A percentile compares a stretch with the other conserved stretches of the same genome.
These are phyloP conservation scores for Pilobolus umbonatus DNA, from an alignment of 192 early-diverging fungal genomes.

Conservation along the genomic window DNA sequence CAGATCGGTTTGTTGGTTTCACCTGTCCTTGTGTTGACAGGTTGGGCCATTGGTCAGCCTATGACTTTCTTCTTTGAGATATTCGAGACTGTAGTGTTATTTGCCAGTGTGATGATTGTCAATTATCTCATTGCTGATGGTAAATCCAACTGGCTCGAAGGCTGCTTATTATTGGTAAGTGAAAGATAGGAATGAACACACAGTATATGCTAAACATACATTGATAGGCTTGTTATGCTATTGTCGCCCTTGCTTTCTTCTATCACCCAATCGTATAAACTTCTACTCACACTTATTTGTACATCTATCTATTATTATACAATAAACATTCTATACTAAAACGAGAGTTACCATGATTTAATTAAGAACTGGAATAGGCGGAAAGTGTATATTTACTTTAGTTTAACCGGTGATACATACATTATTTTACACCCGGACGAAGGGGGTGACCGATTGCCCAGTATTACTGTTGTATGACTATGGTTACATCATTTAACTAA, in stretches of 20 bases:
- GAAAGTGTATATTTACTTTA: too few relatives aligned
- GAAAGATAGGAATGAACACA: neutral
- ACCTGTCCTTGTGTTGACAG: conserved; percentile 65
- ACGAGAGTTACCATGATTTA: too few relatives aligned
- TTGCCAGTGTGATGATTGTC: conserved; percentile 73
- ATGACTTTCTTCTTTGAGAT: conserved; percentile 81
- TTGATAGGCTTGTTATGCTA: conserved; percentile 60
- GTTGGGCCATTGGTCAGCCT: conserved; percentile 77
- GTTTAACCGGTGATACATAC: too few relatives aligned
- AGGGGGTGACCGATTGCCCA: too few relatives aligned
- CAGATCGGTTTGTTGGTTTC: conserved; percentile 86
- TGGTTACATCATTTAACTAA: too few relatives aligned
- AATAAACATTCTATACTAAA: neutral
- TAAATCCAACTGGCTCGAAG: conserved; percentile 89
- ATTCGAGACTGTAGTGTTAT: conserved; percentile 79
- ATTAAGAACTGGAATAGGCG: too few relatives aligned
- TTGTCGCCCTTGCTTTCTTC: conserved; percentile 82
- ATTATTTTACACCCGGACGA: too few relatives aligned
- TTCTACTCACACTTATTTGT: neutral
- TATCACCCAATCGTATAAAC: conserved; percentile 49
- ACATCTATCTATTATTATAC: neutral
- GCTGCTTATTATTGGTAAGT: conserved; percentile 67
- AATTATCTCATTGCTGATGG: conserved; percentile 82
- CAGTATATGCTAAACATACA: neutral
- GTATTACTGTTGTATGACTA: too few relatives aligned